These are phyloP conservation scores for Fusarium tupiense DNA, from an alignment of 2,329 filamentous ascomycete genomes.

Conservation along the genomic window DNA sequence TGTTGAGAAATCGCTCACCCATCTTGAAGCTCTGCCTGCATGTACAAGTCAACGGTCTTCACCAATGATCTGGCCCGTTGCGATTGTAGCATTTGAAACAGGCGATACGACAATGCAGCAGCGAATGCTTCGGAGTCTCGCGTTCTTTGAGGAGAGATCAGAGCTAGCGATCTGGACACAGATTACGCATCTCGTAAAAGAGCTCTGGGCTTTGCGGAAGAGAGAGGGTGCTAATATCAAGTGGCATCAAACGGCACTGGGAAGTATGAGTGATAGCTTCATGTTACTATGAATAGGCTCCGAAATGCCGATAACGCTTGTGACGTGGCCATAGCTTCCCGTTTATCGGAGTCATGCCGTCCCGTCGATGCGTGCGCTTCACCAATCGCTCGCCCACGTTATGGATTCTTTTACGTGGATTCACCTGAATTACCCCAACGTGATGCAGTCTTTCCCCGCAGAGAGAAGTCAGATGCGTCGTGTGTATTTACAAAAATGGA, in stretches of 20 bases:
- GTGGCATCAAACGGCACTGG: constrained; percentile 34
- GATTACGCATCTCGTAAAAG: constrained; percentile 25
- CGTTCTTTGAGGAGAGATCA: constrained; percentile 25
- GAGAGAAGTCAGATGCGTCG: background rate
- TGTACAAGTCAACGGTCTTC: constrained; percentile 32
- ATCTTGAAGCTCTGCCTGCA: constrained; percentile 30
- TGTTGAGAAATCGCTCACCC: constrained; percentile 36
- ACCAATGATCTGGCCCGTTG: constrained; percentile 41
- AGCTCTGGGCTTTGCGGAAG: constrained; percentile 33
- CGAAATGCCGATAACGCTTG: background rate
- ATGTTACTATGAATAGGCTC: constrained; percentile 28
- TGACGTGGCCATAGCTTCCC: background rate
- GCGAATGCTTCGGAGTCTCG: constrained; percentile 34
- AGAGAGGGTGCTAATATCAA: constrained; percentile 30
- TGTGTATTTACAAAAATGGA: background rate
- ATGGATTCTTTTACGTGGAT: background rate
- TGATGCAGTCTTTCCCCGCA: background rate
- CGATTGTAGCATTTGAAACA: constrained; percentile 38
- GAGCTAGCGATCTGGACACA: constrained; percentile 38
- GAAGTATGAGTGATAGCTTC: constrained; percentile 37
- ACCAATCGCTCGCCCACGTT: background rate
- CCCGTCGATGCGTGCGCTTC: background rate
- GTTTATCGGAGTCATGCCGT: background rate
- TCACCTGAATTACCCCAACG: background rate
- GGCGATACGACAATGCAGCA: constrained; percentile 23